phyloP scores from a whole-genome alignment of 2,329 filamentous ascomycete species.

The Ophioceras dolichostomum region DNA sequence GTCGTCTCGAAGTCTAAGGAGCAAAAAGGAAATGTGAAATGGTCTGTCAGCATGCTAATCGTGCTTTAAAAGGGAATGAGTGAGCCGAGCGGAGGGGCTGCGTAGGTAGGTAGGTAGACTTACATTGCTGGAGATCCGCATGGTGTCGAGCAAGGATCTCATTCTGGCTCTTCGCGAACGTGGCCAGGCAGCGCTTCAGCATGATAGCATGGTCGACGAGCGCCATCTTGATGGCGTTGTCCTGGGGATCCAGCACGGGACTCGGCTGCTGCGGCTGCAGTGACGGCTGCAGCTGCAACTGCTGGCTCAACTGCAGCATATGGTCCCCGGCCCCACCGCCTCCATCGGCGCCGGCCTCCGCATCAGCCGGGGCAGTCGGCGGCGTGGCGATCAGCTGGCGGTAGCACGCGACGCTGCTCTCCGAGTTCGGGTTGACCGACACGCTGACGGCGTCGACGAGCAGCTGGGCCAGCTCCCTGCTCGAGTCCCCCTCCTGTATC shows the following conservation, averaged over 20 bases:
- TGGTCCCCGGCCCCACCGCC: slow-evolving; percentile 15
- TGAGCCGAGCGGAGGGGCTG: too few species aligned
- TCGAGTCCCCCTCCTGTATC: slow-evolving; percentile 52
- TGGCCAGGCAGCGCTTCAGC: slow-evolving; percentile 67
- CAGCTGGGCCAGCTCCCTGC: slow-evolving; percentile 50
- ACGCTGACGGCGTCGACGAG: slow-evolving; percentile 67
- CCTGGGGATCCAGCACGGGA: slow-evolving; percentile 41
- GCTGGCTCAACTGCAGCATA: too few species aligned
- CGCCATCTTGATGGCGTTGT: slow-evolving; percentile 72
- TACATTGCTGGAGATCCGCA: slow-evolving; percentile 53
- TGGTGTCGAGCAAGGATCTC: slow-evolving; percentile 42
- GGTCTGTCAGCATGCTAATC: too few species aligned
- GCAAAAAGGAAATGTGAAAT: too few species aligned
- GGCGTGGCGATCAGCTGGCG: slow-evolving; percentile 50
- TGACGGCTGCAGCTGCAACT: too few species aligned
- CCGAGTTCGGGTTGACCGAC: slow-evolving; percentile 60
- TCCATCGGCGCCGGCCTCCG: slow-evolving; percentile 28
- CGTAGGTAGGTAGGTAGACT: too few species aligned
- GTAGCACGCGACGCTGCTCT: slow-evolving; percentile 70
- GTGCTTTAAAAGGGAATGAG: too few species aligned
- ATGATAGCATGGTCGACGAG: slow-evolving; percentile 82
- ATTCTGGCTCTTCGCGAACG: slow-evolving; percentile 53
- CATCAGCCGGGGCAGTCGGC: slow-evolving; percentile 26
- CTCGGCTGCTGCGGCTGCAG: too few species aligned
- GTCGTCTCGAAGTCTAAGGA: slow-evolving; percentile 44